Evolutionary conservation across 2,329 filamentous ascomycete genomes (phyloP), one percentile per base, ranked within the genome.

Genomic region (Alternaria atra): DNA sequence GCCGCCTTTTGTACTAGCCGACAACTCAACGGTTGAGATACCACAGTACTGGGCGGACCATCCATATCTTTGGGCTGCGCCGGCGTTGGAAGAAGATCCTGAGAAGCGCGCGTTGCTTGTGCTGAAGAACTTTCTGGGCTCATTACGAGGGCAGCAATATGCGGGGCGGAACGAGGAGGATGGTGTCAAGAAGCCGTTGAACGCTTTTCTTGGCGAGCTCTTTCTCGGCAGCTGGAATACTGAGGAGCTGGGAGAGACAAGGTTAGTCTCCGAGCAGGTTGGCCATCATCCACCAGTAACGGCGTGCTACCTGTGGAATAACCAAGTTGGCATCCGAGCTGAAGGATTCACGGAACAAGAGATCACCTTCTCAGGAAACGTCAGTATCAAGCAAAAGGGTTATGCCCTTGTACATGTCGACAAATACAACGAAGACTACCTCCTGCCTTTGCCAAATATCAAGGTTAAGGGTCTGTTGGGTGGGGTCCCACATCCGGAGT

Each of bases 171-270:
- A 76, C 8, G 77, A 79, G 34, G 71, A 67, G 25, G 77, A 81
- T 13, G 81, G 81, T 4, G 77, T 82, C 1, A 85, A 84, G 73
- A 86, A 85, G 64, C 83, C 84, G 0, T 68, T 85, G 48, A 85
- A 85, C 61, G 81, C 83, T 1, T 84, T 84, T 53, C 72, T 84
- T 2, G 82, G 83, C 0, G 82, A 84, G 56, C 54, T 84, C 1
- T 84, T 84, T 63, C 57, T 84, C 4, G 82, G 74, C 13, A 65
- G 54, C 15, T 77, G 69, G 68, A 60, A 71, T 7, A 66, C 69
- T 30, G 67, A 68, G n/a, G 74, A 77, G 39, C 67, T 75, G 23
- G 79, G 80, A 17, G 75, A 79, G 53, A 82, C 80, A 3, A 75
- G 70, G 37, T 64, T 83, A 8, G 73, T 83, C 1, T 75, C 77